A percentile compares a stretch with the other conserved stretches of the same genome.
Conservation (phyloP, 1,139 yeast species). For the Arxiozyma slooffiae region DNA sequence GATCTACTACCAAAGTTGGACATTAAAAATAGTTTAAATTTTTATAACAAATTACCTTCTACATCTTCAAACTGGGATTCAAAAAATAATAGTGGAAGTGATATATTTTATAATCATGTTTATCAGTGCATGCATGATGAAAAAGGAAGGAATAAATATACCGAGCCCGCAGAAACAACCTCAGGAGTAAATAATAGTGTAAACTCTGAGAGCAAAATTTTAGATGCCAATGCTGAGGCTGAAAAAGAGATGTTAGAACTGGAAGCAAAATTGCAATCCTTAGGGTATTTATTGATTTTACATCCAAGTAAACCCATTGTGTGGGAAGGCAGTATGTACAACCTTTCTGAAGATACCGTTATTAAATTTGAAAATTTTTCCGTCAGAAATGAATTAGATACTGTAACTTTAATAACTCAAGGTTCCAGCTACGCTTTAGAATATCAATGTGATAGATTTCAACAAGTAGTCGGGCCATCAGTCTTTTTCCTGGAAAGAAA, state of each 20-base stretch:
- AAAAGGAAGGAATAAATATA: no score
- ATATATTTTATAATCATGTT: constrained; percentile 13
- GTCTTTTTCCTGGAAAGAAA: constrained; percentile 48
- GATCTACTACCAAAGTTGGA: constrained; percentile 30
- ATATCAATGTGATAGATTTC: constrained; percentile 38
- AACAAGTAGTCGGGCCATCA: constrained; percentile 46
- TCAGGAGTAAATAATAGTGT: neutral
- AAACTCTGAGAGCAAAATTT: constrained; percentile 5
- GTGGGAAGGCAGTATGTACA: constrained; percentile 79
- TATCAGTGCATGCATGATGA: neutral
- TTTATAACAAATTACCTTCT: constrained; percentile 22
- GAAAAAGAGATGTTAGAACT: constrained; percentile 29
- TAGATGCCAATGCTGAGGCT: constrained; percentile 28
- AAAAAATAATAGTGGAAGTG: constrained; percentile 15
- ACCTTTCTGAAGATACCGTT: constrained; percentile 31
- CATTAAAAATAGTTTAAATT: constrained; percentile 25
- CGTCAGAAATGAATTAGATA: constrained; percentile 52
- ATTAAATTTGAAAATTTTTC: constrained; percentile 24
- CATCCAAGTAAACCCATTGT: constrained; percentile 78
- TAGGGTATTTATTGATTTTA: constrained; percentile 61
- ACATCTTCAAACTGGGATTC: neutral
- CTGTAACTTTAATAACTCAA: constrained; percentile 58
- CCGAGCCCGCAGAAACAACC: neutral
- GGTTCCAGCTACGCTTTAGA: constrained; percentile 46
- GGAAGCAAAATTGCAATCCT: constrained; percentile 25